phyloP scores from a whole-genome alignment of 352 stramenopile species.

The Globisporangium viniferum region DNA sequence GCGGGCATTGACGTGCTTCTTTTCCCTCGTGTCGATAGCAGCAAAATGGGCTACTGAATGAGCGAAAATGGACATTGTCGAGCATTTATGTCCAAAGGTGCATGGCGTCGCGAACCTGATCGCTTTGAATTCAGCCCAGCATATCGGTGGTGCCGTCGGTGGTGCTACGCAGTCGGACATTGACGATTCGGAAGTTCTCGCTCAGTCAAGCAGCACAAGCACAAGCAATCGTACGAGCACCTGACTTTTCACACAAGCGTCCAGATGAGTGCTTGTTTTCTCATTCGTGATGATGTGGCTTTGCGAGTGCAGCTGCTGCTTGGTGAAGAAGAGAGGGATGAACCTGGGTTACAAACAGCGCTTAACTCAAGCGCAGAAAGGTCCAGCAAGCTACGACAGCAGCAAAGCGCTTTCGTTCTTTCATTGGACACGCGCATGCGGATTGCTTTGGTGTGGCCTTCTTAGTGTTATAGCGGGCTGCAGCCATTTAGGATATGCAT shows the following conservation, averaged over 20 bases:
- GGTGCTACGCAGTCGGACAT: background rate
- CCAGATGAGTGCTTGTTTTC: background rate
- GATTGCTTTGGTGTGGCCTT: background rate
- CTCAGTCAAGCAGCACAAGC: background rate
- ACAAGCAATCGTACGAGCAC: background rate
- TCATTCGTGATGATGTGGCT: background rate
- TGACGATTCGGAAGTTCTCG: background rate
- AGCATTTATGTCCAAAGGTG: background rate
- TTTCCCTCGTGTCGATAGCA: background rate
- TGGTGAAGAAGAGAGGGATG: background rate
- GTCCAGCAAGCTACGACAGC: background rate
- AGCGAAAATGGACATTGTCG: background rate
- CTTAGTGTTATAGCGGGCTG: too few relatives aligned
- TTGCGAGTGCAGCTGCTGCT: background rate
- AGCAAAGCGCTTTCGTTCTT: background rate
- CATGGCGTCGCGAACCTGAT: background rate
- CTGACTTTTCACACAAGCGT: background rate
- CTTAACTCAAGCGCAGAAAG: background rate
- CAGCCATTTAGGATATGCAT: background rate
- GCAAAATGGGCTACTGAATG: background rate
- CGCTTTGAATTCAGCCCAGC: background rate
- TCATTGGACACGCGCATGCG: too few relatives aligned
- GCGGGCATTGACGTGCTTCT: too few relatives aligned
- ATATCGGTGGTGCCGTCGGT: background rate
- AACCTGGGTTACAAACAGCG: background rate